A percentile compares a stretch with the other conserved stretches of the same genome.
Evolutionary conservation across 257 asterid genomes (phyloP).

Genomic region (Oldenlandia corymbosa): DNA sequence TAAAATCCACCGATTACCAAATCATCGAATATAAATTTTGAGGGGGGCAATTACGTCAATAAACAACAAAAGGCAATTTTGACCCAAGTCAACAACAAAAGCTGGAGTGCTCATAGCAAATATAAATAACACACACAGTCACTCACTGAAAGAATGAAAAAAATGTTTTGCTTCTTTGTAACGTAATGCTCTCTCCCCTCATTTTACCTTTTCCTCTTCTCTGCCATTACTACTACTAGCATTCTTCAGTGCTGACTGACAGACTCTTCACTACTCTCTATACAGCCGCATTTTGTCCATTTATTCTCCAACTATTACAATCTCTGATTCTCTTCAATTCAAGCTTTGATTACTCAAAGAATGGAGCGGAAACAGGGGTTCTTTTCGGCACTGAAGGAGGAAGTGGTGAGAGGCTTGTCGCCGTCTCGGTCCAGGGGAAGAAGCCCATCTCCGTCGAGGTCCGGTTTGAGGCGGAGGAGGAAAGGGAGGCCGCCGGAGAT

Average conservation of each 20-base stretch:
- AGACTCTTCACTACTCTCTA: neutral
- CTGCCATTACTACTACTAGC: conserved; percentile 2
- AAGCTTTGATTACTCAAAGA: neutral
- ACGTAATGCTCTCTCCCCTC: conserved; percentile 24
- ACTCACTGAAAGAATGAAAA: conserved; percentile 12
- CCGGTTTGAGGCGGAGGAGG: conserved; percentile 53
- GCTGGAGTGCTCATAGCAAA: conserved; percentile 16
- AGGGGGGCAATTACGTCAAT: conserved; percentile 18
- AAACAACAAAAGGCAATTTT: neutral
- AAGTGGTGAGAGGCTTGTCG: conserved; percentile 60
- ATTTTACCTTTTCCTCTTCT: neutral
- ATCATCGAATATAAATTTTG: neutral
- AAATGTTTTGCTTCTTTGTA: conserved; percentile 25
- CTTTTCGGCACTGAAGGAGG: conserved; percentile 62
- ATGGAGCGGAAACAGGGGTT: conserved; percentile 72
- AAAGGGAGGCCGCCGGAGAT: conserved; percentile 42
- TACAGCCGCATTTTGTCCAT: neutral
- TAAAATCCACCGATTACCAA: neutral
- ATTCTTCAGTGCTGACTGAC: conserved; percentile 5
- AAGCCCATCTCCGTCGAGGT: conserved; percentile 57
- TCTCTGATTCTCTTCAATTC: neutral
- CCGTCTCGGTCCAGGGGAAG: conserved; percentile 57
- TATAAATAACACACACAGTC: conserved; percentile 4
- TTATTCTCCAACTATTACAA: neutral
- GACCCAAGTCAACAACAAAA: conserved; percentile 3